Evolutionary conservation across 2,329 filamentous ascomycete genomes (phyloP), one percentile per base, ranked within the genome.

Genomic region (Fusarium fujikuroi): DNA sequence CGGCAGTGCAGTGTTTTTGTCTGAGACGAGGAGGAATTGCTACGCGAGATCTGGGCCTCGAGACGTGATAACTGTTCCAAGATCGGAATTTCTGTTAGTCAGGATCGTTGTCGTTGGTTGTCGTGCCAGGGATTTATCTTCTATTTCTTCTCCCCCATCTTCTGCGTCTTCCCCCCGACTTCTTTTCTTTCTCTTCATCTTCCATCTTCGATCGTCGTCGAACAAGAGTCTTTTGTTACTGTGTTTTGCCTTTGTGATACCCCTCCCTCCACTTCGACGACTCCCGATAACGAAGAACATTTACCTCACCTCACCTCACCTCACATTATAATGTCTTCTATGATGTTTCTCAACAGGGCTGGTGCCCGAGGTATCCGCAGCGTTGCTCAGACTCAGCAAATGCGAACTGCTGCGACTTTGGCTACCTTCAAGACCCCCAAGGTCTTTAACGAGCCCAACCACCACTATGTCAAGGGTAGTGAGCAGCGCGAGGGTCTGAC

Each of bases 361-460:
- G 79, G 81, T 50, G 73, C 75, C 68, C 77, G 75, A 63, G 69
- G 78, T 71, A 76, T 82, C 59, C 78, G 81, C 64, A 76, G 71
- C 54, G 79, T 79, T 49, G 67, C 73, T 61, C 69, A 75, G 64
- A 70, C 72, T 50, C 74, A 82, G 76, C 74, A 81, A 77, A 74
- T 76, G 65, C 78, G 78, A 72, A 78, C 79, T 57, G 76, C 80
- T 66, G 84, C 91, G 64, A 92, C 91, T 12, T 87, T 97, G 73
- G 95, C 95, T 56, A 88, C 90, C 69, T 98, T 98, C 89, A 95
- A 94, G 86, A 89, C 95, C 58, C 96, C 96, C 56, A 91, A 91
- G 72, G 90, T 98, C 77, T 86, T 90, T 80, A 99, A 99, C 81
- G 96, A 99, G 85, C 94, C 94, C n/a, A 99, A 98, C 82, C 93